A percentile compares a stretch with the other conserved stretches of the same genome.
phyloP scores from a whole-genome alignment of 306 rosid species.

The barrel medic (Medicago truncatula) region MtrunA17r5.0-ANR NC_053042.1:25221001-25221500 shows the following conservation, averaged over 20 bases:
- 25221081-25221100: not conserved
- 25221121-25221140: conserved; percentile 16
- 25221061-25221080: not conserved
- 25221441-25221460: conserved; percentile 51
- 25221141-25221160: not conserved
- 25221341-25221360: not conserved
- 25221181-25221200: conserved; percentile 18
- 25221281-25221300: not conserved
- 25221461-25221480: conserved; percentile 49
- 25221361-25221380: not conserved
- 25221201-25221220: not conserved
- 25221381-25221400: not conserved
- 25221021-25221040: conserved; percentile 12
- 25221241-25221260: conserved; percentile 1
- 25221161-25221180: conserved; percentile 30
- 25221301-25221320: not conserved
- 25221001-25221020: not conserved
- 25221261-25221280: not conserved
- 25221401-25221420: not conserved
- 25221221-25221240: conserved; percentile 23
- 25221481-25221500: conserved; percentile 66
- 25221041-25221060: conserved; percentile 3
- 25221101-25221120: conserved; percentile 3
- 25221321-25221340: conserved; percentile 19
- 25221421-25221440: not conserved